A percentile compares a stretch with the other conserved stretches of the same genome.
These are phyloP conservation scores for Amanita thiersii DNA, from an alignment of 768 basidiomycete genomes.

Conservation along the genomic window DNA sequence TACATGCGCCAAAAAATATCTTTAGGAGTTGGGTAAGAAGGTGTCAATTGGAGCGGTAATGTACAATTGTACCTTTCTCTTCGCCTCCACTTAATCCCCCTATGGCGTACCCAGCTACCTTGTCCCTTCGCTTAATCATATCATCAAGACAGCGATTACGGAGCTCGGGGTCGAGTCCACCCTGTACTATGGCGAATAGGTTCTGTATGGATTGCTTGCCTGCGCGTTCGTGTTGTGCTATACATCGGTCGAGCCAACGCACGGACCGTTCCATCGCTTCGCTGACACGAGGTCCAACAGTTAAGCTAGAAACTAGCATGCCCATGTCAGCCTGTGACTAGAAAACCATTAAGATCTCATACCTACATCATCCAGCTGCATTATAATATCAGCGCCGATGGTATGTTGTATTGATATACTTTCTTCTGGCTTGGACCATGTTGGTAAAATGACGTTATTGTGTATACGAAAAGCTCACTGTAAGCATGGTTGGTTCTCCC, in stretches of 20 bases:
- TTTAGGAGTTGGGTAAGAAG: conserved; percentile 18
- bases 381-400: conserved; percentile 90
- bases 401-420: conserved; percentile 86
- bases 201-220: conserved; percentile 66
- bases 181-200: conserved; percentile 89
- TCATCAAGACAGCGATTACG: conserved; percentile 72
- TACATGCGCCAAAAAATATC: conserved; percentile 85
- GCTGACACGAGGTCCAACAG: conserved; percentile 69
- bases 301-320: conserved; percentile 64
- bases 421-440: conserved; percentile 72
- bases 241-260: conserved; percentile 87
- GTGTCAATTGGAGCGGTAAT: neutral
- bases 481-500: conserved; percentile 83
- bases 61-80: conserved; percentile 59
- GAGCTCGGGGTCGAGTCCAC: conserved; percentile 66
- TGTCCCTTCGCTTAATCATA: conserved; percentile 69
- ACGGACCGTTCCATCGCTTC: conserved; percentile 88
- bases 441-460: conserved; percentile 5
- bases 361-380: conserved; percentile 93
- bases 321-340: conserved; percentile 4
- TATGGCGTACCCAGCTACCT: conserved; percentile 87
- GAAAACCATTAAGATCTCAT: conserved; percentile 3
- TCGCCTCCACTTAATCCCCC: conserved; percentile 89
- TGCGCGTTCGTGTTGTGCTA: conserved; percentile 60
- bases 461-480: conserved; percentile 35